phyloP scores from a whole-genome alignment of 2,329 filamentous ascomycete genomes.

The Paracamarosporium sp. region DNA sequence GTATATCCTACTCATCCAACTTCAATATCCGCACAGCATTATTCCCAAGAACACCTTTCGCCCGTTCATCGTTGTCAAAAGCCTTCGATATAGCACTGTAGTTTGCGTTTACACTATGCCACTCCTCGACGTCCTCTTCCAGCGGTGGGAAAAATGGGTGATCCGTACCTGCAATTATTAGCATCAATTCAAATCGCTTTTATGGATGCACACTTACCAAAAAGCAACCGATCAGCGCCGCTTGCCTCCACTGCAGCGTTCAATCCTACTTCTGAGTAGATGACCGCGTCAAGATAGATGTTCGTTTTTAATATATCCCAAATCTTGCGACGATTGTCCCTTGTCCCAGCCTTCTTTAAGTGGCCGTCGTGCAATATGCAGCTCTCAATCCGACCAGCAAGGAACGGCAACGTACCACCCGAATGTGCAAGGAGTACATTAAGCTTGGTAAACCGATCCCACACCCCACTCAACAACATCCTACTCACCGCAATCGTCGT shows the following conservation, averaged over 20 bases:
- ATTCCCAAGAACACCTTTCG: conserved; percentile 63
- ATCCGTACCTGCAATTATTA: conserved; percentile 64
- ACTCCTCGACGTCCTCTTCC: conserved; percentile 66
- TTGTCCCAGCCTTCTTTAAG: conserved; percentile 69
- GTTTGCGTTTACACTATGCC: conserved; percentile 72
- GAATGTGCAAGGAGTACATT: conserved; percentile 84
- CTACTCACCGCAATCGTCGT: conserved; percentile 88
- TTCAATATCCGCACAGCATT: conserved; percentile 64
- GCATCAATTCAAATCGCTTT: not conserved
- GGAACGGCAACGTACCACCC: conserved; percentile 85
- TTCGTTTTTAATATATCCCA: conserved; percentile 76
- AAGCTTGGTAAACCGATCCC: conserved; percentile 74
- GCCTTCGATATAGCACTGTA: conserved; percentile 62
- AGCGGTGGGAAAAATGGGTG: conserved; percentile 87
- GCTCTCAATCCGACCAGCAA: conserved; percentile 87
- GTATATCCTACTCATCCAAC: conserved; percentile 20
- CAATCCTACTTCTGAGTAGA: conserved; percentile 78
- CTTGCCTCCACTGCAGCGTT: conserved; percentile 72
- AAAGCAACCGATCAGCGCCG: conserved; percentile 75
- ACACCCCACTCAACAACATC: conserved; percentile 87
- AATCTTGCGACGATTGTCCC: conserved; percentile 62
- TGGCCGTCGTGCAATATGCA: conserved; percentile 85
- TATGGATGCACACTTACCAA: conserved; percentile 58
- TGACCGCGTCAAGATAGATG: conserved; percentile 86
- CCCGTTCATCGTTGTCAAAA: conserved; percentile 55